Evolutionary conservation across 352 stramenopile genomes (phyloP).

Genomic region (Phytophthora meadii): DNA sequence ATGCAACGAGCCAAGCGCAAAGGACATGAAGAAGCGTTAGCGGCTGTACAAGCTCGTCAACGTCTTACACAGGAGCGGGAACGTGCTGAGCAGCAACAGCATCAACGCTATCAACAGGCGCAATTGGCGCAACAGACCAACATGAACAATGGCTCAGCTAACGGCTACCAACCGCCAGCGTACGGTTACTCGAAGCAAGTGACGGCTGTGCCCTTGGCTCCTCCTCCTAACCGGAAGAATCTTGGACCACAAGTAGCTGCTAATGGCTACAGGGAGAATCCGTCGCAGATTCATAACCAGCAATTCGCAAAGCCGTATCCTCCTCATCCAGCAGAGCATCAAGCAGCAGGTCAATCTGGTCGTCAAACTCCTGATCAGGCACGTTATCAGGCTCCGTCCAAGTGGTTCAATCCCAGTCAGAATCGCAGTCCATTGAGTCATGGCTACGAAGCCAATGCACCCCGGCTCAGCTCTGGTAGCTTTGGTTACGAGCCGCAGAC

Average conservation of each 20-base stretch:
- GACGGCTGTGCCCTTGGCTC: constrained; percentile 28
- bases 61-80: constrained; percentile 53
- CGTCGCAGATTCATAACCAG: constrained; percentile 36
- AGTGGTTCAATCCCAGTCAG: constrained; percentile 30
- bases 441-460: constrained; percentile 29
- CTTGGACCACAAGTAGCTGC: constrained; percentile 50
- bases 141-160: constrained; percentile 32
- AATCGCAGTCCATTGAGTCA: constrained; percentile 18
- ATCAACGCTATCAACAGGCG: constrained; percentile 58
- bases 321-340: constrained; percentile 29
- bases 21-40: constrained; percentile 69
- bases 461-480: constrained; percentile 26
- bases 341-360: constrained; percentile 16
- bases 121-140: constrained; percentile 48
- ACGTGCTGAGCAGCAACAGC: constrained; percentile 40
- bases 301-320: constrained; percentile 40
- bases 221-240: constrained; percentile 34
- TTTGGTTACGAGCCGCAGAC: constrained; percentile 22
- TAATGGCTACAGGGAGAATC: constrained; percentile 44
- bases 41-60: constrained; percentile 61
- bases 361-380: constrained; percentile 4
- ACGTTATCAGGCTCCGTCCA: constrained; percentile 30
- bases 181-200: constrained; percentile 47
- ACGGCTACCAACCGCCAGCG: constrained; percentile 36
- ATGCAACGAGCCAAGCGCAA: constrained; percentile 83